Evolutionary conservation across 805 yeast species (phyloP).

Genomic region (Kuraishia ogatae): DNA sequence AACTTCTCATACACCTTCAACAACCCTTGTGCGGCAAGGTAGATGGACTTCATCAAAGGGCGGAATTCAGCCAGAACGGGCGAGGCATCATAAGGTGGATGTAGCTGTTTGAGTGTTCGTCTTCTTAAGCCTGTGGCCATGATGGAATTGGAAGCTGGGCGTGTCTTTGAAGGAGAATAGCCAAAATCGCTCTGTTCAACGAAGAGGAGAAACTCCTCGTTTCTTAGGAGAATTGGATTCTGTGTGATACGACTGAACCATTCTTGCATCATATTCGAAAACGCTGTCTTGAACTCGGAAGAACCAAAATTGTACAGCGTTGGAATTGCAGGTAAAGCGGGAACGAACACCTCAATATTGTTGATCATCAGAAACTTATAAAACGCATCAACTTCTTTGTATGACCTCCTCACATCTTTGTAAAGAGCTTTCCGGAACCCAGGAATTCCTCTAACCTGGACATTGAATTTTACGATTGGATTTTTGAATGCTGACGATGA

Average conservation of each 20-base stretch:
- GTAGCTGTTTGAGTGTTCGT: constrained; percentile 83
- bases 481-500: constrained; percentile 52
- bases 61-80: constrained; percentile 76
- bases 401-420: constrained; percentile 73
- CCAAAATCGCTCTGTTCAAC: constrained; percentile 28
- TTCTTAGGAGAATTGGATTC: constrained; percentile 76
- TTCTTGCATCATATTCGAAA: constrained; percentile 55
- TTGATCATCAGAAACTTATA: constrained; percentile 73
- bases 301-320: constrained; percentile 81
- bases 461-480: constrained; percentile 72
- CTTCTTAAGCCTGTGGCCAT: constrained; percentile 82
- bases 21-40: constrained; percentile 49
- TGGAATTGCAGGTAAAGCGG: constrained; percentile 68
- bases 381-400: constrained; percentile 65
- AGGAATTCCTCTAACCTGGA: constrained; percentile 50
- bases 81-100: constrained; percentile 86
- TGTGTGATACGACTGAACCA: constrained; percentile 75
- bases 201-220: constrained; percentile 82
- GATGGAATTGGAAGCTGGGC: constrained; percentile 28
- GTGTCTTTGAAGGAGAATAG: constrained; percentile 29
- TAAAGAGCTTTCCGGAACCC: constrained; percentile 64
- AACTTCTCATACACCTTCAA: constrained; percentile 41
- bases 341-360: constrained; percentile 88
- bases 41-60: constrained; percentile 75
- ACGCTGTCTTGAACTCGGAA: constrained; percentile 62